phyloP scores from a whole-genome alignment of 441 rosid genomes.

The Arabidopsis lyrata region DNA sequence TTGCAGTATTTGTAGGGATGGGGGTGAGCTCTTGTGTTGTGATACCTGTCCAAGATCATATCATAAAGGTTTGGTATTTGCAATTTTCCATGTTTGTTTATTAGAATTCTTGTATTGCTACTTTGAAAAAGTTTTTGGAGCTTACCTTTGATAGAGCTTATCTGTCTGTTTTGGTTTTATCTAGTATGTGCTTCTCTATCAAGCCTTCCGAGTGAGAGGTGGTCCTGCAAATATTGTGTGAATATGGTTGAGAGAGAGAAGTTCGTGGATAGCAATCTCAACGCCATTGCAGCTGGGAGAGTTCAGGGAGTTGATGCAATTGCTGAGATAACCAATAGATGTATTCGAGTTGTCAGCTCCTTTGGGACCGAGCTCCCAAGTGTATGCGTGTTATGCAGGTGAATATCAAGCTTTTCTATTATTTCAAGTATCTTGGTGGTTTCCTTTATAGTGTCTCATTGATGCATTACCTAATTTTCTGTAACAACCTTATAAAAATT shows the following conservation, averaged over 20 bases:
- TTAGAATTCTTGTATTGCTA: conserved; percentile 8
- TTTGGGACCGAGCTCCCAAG: conserved; percentile 64
- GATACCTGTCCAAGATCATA: conserved; percentile 95
- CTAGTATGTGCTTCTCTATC: conserved; percentile 63
- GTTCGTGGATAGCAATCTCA: conserved; percentile 70
- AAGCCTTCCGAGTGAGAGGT: conserved; percentile 64
- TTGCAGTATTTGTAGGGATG: conserved; percentile 85
- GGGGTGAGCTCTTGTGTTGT: conserved; percentile 90
- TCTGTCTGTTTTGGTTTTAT: conserved; percentile 20
- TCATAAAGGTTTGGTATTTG: conserved; percentile 66
- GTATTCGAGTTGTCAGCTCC: conserved; percentile 83
- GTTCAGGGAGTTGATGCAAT: conserved; percentile 89
- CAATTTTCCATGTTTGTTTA: conserved; percentile 21
- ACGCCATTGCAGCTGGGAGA: conserved; percentile 93
- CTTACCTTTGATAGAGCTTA: conserved; percentile 4
- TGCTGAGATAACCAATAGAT: conserved; percentile 78
- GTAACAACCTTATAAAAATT: background rate
- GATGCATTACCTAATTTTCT: background rate
- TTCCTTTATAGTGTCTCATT: conserved; percentile 4
- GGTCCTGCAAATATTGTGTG: conserved; percentile 84
- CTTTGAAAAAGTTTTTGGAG: conserved; percentile 1
- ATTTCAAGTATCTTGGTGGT: conserved; percentile 2
- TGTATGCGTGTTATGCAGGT: conserved; percentile 95
- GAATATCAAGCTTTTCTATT: conserved; percentile 1
- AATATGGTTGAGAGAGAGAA: conserved; percentile 67